Evolutionary conservation across 176 grass and related monocot species (phyloP).

Genomic region (Bromus sterilis): DNA sequence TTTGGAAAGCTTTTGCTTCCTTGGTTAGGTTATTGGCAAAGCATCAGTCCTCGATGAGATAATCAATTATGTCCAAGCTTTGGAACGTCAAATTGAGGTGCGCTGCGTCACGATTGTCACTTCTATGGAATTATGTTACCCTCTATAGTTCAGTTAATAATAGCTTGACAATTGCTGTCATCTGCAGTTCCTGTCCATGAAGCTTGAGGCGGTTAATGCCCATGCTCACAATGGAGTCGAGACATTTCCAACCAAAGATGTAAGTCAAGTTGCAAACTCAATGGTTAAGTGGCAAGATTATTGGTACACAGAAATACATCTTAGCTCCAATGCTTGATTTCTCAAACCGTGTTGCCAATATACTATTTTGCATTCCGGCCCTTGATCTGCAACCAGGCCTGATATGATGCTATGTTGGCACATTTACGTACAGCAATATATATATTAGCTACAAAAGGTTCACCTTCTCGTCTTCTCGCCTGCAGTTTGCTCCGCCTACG

Average conservation of each 20-base stretch:
- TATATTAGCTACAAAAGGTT: background rate
- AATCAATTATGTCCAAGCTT: conserved; percentile 95
- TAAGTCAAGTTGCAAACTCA: conserved; percentile 40
- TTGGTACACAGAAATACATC: background rate
- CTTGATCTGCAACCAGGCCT: background rate
- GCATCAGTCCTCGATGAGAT: conserved; percentile 95
- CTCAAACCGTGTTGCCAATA: background rate
- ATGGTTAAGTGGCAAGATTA: background rate
- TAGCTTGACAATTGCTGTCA: conserved; percentile 1
- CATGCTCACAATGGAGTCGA: conserved; percentile 46
- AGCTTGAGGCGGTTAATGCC: conserved; percentile 88
- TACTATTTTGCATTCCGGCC: background rate
- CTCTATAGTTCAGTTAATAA: conserved; percentile 14
- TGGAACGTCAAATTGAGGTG: conserved; percentile 94
- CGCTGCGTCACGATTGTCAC: background rate
- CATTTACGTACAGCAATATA: background rate
- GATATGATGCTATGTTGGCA: background rate
- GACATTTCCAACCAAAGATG: conserved; percentile 75
- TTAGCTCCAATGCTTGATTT: background rate
- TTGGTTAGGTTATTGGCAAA: conserved; percentile 83
- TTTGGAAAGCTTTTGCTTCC: conserved; percentile 11
- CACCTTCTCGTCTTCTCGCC: background rate
- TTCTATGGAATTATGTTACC: background rate
- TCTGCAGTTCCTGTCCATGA: conserved; percentile 89
- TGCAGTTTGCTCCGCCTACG: conserved; percentile 43